These are phyloP conservation scores for Podospora sp. DNA, from an alignment of 495 filamentous ascomycete genomes.

Conservation along the genomic window DNA sequence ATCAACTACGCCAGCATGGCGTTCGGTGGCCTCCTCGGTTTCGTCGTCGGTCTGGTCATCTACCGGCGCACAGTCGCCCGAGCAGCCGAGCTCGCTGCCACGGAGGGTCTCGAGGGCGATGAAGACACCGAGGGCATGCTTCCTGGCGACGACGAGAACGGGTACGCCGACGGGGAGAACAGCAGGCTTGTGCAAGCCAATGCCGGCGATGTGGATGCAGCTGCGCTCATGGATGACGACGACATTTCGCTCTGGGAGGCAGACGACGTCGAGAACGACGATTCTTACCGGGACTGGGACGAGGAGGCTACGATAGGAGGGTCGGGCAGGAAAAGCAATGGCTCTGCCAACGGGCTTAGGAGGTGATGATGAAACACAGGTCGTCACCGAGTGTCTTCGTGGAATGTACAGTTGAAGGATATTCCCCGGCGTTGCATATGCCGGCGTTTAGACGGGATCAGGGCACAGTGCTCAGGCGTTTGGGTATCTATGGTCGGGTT, in stretches of 20 bases:
- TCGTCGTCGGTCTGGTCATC: constrained; percentile 79
- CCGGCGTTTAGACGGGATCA: background rate
- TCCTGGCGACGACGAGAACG: constrained; percentile 29
- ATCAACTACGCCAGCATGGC: constrained; percentile 81
- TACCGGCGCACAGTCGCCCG: constrained; percentile 84
- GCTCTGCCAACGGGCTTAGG: background rate
- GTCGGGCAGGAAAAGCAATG: background rate
- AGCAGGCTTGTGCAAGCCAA: constrained; percentile 19
- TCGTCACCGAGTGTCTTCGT: too few species aligned
- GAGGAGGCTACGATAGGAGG: constrained; percentile 22
- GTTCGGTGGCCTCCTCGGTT: constrained; percentile 68
- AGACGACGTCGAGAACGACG: constrained; percentile 38
- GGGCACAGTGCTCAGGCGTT: background rate
- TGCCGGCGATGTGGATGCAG: constrained; percentile 44
- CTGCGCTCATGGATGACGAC: constrained; percentile 56
- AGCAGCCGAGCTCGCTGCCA: constrained; percentile 80
- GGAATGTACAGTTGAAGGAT: background rate
- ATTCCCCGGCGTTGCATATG: background rate
- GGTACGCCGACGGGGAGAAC: constrained; percentile 14
- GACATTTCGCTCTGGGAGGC: constrained; percentile 63
- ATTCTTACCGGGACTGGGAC: constrained; percentile 40
- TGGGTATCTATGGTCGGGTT: background rate
- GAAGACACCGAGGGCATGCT: constrained; percentile 21
- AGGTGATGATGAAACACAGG: constrained; percentile 9
- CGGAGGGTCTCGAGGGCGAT: constrained; percentile 60